Conservation (phyloP, 495 filamentous ascomycete genomes). For the Penicillium bialowiezense region DNA sequence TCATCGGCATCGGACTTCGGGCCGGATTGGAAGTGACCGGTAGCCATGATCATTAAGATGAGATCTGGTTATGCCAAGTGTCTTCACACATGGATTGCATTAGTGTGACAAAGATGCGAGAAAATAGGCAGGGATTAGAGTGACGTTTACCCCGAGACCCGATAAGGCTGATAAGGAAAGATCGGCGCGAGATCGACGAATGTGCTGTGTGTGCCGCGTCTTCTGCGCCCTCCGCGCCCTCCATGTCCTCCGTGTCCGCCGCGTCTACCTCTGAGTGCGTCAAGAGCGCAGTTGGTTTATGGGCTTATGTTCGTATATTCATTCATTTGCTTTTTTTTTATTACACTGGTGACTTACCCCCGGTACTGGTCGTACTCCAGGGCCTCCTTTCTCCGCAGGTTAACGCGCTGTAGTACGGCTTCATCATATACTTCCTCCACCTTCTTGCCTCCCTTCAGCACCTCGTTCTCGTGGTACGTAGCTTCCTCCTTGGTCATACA, state of each 20-base stretch:
- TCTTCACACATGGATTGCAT: background rate
- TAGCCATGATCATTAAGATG: background rate
- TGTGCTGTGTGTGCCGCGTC: too few species aligned
- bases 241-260: too few species aligned
- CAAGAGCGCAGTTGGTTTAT: too few species aligned
- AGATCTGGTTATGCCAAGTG: too few species aligned
- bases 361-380: slow-evolving; percentile 52
- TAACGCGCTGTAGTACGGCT: slow-evolving; percentile 61
- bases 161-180: too few species aligned
- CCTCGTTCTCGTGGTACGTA: slow-evolving; percentile 72
- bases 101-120: background rate
- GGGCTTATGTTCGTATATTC: background rate
- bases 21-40: background rate
- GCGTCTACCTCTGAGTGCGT: too few species aligned
- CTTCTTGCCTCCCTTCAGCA: slow-evolving; percentile 66
- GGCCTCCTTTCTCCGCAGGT: slow-evolving; percentile 60
- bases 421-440: slow-evolving; percentile 71
- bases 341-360: slow-evolving; percentile 12
- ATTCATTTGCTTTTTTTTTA: background rate
- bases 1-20: slow-evolving; percentile 22
- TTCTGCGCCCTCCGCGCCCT: too few species aligned
- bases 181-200: too few species aligned
- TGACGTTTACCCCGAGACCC: slow-evolving; percentile 3
- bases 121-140: background rate
- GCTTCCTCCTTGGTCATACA: slow-evolving; percentile 97